Percentiles rank a stretch among this genome's conserved stretches.
Evolutionary conservation across 192 early-diverging fungal genomes (phyloP).

Genomic region (Helicostylum pulchrum): DNA sequence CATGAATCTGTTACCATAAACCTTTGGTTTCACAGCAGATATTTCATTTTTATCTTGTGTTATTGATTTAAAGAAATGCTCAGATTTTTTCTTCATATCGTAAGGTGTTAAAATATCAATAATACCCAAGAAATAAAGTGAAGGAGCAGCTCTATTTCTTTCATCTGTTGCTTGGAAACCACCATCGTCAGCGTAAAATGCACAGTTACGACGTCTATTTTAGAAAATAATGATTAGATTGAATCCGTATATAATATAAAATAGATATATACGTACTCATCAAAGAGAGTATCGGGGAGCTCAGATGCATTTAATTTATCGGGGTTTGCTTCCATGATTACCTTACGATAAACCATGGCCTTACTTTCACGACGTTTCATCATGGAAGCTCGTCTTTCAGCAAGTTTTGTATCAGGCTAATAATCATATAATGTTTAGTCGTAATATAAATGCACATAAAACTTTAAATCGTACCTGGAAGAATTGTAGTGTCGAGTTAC

Average conservation of each 20-base stretch:
- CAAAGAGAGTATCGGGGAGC: constrained; percentile 49
- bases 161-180: constrained; percentile 82
- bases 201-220: constrained; percentile 63
- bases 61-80: constrained; percentile 79
- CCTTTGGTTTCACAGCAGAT: constrained; percentile 77
- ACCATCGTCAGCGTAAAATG: constrained; percentile 89
- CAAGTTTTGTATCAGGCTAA: constrained; percentile 34
- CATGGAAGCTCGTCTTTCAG: constrained; percentile 43
- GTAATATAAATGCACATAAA: background rate
- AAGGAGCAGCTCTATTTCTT: constrained; percentile 57
- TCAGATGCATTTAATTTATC: constrained; percentile 55
- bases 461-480: constrained; percentile 45
- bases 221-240: background rate
- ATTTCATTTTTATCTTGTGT: constrained; percentile 54
- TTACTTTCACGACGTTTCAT: constrained; percentile 49
- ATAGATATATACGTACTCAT: constrained; percentile 21
- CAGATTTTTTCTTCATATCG: constrained; percentile 80
- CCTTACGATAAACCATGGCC: constrained; percentile 47
- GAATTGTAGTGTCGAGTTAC: constrained; percentile 86
- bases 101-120: constrained; percentile 98
- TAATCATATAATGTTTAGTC: background rate
- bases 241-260: background rate
- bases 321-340: constrained; percentile 55
- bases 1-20: constrained; percentile 88
- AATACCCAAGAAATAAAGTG: constrained; percentile 92